phyloP scores from a whole-genome alignment of 1,284 basidiomycete species.

The Singerocomus inundabilis region DNA sequence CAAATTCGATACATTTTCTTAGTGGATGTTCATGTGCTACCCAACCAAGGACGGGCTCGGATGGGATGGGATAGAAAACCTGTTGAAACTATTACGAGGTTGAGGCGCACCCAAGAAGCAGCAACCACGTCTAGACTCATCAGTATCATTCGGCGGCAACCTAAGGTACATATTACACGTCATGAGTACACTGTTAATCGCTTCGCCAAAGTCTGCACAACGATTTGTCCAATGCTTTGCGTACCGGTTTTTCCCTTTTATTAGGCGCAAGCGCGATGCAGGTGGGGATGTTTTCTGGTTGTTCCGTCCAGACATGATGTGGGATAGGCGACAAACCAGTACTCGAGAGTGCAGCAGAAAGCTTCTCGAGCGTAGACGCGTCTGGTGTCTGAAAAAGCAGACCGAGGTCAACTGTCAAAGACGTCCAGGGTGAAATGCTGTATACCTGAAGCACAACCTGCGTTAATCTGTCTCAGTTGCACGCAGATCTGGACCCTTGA shows the following conservation, averaged over 20 bases:
- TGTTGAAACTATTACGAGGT: slow-evolving; percentile 37
- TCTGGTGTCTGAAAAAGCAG: slow-evolving; percentile 35
- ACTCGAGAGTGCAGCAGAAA: slow-evolving; percentile 34
- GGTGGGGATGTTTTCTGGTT: slow-evolving; percentile 51
- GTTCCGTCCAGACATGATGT: slow-evolving; percentile 53
- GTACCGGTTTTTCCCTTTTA: slow-evolving; percentile 39
- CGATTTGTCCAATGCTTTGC: slow-evolving; percentile 42
- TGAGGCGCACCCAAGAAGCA: slow-evolving; percentile 9
- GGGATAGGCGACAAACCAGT: slow-evolving; percentile 24
- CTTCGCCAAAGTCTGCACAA: slow-evolving; percentile 27
- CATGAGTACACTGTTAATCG: slow-evolving; percentile 9
- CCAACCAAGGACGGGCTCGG: slow-evolving; percentile 42
- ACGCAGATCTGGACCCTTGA: neutral
- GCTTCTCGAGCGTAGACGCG: slow-evolving; percentile 34
- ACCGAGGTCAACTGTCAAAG: neutral
- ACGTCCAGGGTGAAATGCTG: neutral
- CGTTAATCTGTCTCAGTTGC: slow-evolving; percentile 1
- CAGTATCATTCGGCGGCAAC: neutral
- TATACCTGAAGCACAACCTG: slow-evolving; percentile 43
- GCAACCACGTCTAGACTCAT: neutral
- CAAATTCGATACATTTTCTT: slow-evolving; percentile 41
- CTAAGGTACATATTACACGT: neutral
- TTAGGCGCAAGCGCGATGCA: slow-evolving; percentile 56
- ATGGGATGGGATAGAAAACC: slow-evolving; percentile 38
- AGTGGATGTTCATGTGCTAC: slow-evolving; percentile 47